Percentiles rank a stretch among this genome's conserved stretches.
Evolutionary conservation across 305 asterid species (phyloP).

Genomic region (Rubia tinctorum): DNA sequence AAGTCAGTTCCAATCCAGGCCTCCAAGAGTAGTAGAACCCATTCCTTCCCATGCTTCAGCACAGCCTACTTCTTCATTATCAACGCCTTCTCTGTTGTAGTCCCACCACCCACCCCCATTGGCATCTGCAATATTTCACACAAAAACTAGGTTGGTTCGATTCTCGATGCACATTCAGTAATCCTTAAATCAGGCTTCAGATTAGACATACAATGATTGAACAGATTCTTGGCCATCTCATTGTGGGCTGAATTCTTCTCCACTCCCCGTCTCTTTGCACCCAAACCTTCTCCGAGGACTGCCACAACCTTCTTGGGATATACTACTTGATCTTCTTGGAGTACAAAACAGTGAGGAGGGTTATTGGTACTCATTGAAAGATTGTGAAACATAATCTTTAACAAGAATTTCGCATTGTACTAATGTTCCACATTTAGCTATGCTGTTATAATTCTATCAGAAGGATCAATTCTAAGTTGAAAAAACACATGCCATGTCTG

Average conservation of each 20-base stretch:
- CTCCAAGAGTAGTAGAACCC: slow-evolving; percentile 74
- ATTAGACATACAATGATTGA: slow-evolving; percentile 61
- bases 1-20: slow-evolving; percentile 62
- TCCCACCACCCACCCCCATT: slow-evolving; percentile 94
- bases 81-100: slow-evolving; percentile 78
- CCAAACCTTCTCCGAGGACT: slow-evolving; percentile 70
- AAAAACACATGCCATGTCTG: background rate
- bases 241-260: slow-evolving; percentile 21
- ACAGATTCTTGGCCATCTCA: slow-evolving; percentile 40
- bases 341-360: slow-evolving; percentile 11
- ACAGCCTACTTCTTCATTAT: slow-evolving; percentile 80
- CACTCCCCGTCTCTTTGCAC: slow-evolving; percentile 29
- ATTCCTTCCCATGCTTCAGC: slow-evolving; percentile 75
- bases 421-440: background rate
- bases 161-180: background rate
- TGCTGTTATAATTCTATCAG: background rate
- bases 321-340: slow-evolving; percentile 31
- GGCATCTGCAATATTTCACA: slow-evolving; percentile 44
- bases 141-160: background rate
- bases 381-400: background rate
- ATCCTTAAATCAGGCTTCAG: background rate
- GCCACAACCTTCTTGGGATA: slow-evolving; percentile 44
- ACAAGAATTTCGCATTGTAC: background rate
- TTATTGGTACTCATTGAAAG: background rate
- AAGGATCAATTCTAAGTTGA: background rate